phyloP scores from a whole-genome alignment of 2,329 filamentous ascomycete genomes.

The Phialophora tarda region DNA sequence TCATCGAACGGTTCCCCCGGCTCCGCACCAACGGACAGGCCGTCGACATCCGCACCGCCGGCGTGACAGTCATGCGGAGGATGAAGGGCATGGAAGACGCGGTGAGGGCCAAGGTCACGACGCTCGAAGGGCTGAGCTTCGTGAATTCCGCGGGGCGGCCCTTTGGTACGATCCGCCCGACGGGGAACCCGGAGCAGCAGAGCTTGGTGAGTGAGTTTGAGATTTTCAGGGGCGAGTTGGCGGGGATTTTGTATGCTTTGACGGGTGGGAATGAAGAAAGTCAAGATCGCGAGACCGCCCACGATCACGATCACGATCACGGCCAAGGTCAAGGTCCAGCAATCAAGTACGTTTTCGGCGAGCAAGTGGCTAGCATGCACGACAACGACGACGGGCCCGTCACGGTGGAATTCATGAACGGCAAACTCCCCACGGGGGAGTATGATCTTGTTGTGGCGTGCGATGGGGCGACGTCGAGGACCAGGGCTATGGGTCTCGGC shows the following conservation, averaged over 20 bases:
- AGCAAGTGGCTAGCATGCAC: constrained; percentile 34
- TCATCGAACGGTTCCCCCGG: constrained; percentile 50
- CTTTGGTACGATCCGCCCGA: constrained; percentile 51
- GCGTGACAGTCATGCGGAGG: constrained; percentile 57
- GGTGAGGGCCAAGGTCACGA: constrained; percentile 48
- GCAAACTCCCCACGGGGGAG: constrained; percentile 43
- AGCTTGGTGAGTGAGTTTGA: constrained; percentile 63
- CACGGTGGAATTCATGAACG: constrained; percentile 52
- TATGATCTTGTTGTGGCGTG: constrained; percentile 63
- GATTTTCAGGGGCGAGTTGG: constrained; percentile 65
- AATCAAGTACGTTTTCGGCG: constrained; percentile 46
- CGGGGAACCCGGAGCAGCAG: constrained; percentile 45
- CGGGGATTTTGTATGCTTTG: constrained; percentile 55
- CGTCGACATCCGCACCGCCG: constrained; percentile 61
- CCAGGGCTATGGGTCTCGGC: constrained; percentile 51
- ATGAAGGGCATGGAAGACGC: constrained; percentile 58
- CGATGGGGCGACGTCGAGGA: constrained; percentile 61
- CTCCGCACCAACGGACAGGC: constrained; percentile 59
- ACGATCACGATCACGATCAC: not conserved
- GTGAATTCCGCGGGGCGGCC: constrained; percentile 50
- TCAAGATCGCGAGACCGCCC: not conserved
- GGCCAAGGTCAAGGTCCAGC: not conserved
- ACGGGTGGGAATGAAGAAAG: constrained; percentile 10
- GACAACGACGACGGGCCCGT: constrained; percentile 41
- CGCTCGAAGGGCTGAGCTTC: constrained; percentile 57